Base-by-base conservation (phyloP, 352 stramenopile species). In the Phytophthora hybrid region DNA sequence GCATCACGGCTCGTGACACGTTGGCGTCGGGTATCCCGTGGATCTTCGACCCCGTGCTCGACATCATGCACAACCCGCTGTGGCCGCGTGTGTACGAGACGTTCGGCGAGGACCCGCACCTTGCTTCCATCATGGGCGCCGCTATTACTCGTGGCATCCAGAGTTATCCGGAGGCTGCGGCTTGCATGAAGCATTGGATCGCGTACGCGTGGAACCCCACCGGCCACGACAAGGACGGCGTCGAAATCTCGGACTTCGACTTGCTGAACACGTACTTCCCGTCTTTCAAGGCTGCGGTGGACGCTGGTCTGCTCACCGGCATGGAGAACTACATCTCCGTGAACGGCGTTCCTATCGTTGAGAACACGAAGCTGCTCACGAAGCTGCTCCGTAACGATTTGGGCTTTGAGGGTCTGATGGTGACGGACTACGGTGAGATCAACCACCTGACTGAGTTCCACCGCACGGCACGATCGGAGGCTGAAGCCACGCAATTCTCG, bases 301-400 rank as follows among this genome's bases (percentile, higher is more conserved):
- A 91, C 11, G 84, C 93, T 19, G 85, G 83, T 1, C 80, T 85
- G 8, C 75, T 94, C 51, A 93, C 90, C 0, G 85, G 92, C 5
- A 98, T 98, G 94, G 93, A 97, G 71, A 94, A 75, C 64, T 98
- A 98, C 80, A 96, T 91, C 57, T 93, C 95, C 62, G 63, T 96
- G 46, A 97, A 97, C 66, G 91, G 91, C 26, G 84, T 98, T 8
- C 93, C 93, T 0, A 82, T 97, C 18, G 84, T 95, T 9, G 78
- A 78, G 4, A 98, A 92, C 44, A 76, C 77, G 11, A 83, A 91
- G 46, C 29, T 92, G 58, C 70, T 97, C n/a, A 65, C 81, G 13
- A 76, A 83, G n/a, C 55, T 98, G 55, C 59, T 97, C 29, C 80
- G 93, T 39, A 56, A 87, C 16, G 73, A 94, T 53, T 66, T 98